Evolutionary conservation across 2,329 filamentous ascomycete species (phyloP), one percentile per base, ranked within the genome.

Genomic region (Hortaea werneckii): DNA sequence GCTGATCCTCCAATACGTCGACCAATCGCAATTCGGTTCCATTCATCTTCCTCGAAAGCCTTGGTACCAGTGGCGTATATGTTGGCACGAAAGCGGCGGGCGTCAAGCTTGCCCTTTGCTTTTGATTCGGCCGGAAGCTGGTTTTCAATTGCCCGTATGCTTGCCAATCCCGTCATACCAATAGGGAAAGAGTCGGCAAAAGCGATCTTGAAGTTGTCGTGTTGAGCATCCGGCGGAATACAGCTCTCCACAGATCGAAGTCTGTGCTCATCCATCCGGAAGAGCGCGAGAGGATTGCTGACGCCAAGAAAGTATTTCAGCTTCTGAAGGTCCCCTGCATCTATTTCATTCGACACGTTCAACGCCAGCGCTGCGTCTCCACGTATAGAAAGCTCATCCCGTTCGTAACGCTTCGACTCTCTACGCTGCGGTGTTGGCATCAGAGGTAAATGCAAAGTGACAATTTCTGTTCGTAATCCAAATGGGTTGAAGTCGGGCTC

Each of bases 121-220:
- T 75, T 26, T 71, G 62, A 65, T 42, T 73, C 72, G 52, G 72
- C 73, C 1, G 73, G 70, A 6, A 85, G 71, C 40, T 76, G 68
- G 2, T 68, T 64, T 49, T 80, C 77, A 26, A 85, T 71, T 41
- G 79, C 73, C 41, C 75, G 74, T 20, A 87, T 70, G 51, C 79
- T 84, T 40, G 74, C 72, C 12, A 87, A 62, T 53, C 78, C 85
- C 43, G 86, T 65, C 37, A 88, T 65, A 53, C 85, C 80, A 11
- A 88, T 67, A 1, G 84, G 82, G 59, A 84, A 87, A 39, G 78
- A 78, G 60, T 87, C 84, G 50, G 83, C 79, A 59, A 86, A 85
- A 42, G 79, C 79, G 9, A 82, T 74, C 5, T 78, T 69, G 1
- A 81, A 77, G 58, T 83, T 78, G 0, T 80, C 80, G 0, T 79